phyloP scores from a whole-genome alignment of 2,329 filamentous ascomycete genomes.

The Sporothrix humicola region DNA sequence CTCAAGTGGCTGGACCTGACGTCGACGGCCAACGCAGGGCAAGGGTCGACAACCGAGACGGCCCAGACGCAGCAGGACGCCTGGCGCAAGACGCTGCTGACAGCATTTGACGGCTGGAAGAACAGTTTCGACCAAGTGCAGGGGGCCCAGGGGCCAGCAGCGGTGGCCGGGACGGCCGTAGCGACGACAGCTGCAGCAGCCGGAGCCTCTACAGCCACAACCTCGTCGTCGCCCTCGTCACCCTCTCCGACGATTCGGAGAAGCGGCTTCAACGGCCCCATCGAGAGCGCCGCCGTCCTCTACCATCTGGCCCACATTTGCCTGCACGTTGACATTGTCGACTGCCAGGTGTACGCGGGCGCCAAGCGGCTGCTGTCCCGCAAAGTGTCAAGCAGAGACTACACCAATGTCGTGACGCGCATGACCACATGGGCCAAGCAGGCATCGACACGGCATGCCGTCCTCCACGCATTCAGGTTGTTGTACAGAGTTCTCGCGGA shows the following conservation, averaged over 20 bases:
- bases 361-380: conserved; percentile 74
- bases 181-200: background rate
- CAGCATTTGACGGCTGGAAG: conserved; percentile 87
- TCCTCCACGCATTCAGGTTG: conserved; percentile 83
- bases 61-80: conserved; percentile 59
- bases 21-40: conserved; percentile 64
- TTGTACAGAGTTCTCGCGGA: conserved; percentile 74
- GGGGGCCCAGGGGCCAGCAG: conserved; percentile 38
- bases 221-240: background rate
- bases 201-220: background rate
- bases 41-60: conserved; percentile 36
- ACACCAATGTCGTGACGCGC: conserved; percentile 71
- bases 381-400: conserved; percentile 77
- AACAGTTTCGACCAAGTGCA: conserved; percentile 78
- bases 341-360: conserved; percentile 87
- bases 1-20: conserved; percentile 77
- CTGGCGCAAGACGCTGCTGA: conserved; percentile 77
- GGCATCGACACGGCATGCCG: conserved; percentile 76
- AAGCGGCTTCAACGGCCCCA: conserved; percentile 64
- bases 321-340: conserved; percentile 85
- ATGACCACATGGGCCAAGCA: conserved; percentile 82
- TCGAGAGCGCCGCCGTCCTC: conserved; percentile 78
- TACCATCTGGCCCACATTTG: conserved; percentile 90
- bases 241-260: conserved; percentile 51
- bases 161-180: background rate